Conservation (phyloP, 2,329 filamentous ascomycete species). For the Ophiostoma montium region DNA sequence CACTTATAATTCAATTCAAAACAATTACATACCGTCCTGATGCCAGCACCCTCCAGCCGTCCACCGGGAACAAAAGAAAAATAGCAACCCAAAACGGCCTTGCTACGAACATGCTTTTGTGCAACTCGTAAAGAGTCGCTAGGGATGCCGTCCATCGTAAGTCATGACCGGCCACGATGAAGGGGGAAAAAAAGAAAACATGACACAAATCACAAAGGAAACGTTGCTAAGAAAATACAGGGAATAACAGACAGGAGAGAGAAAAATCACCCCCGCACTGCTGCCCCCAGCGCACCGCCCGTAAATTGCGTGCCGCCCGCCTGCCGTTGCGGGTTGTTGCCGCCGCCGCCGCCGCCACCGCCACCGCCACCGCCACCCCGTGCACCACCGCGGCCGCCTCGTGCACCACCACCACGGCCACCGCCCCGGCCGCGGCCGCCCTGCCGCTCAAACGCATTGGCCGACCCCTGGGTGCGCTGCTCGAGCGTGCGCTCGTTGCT, state of each 20-base stretch:
- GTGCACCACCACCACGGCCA: conserved; percentile 47
- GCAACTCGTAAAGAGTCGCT: too few relatives aligned
- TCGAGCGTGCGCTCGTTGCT: conserved; percentile 94
- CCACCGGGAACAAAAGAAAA: too few relatives aligned
- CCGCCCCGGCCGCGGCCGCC: conserved; percentile 63
- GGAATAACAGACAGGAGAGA: background rate
- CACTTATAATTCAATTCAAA: too few relatives aligned
- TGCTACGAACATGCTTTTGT: too few relatives aligned
- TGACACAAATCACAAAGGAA: too few relatives aligned
- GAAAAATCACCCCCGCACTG: conserved; percentile 39
- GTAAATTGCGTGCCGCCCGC: conserved; percentile 68
- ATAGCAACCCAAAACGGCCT: too few relatives aligned
- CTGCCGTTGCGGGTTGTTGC: conserved; percentile 48
- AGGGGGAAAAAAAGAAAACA: background rate
- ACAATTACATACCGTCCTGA: too few relatives aligned
- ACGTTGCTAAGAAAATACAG: background rate
- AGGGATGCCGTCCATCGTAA: too few relatives aligned
- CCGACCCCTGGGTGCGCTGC: conserved; percentile 89
- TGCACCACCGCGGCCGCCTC: conserved; percentile 48
- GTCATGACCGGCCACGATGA: too few relatives aligned
- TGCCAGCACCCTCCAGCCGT: too few relatives aligned
- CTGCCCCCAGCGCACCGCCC: conserved; percentile 61
- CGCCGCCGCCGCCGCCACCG: conserved; percentile 42
- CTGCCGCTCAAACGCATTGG: conserved; percentile 90
- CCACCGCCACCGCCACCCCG: conserved; percentile 51